Evolutionary conservation across 2,329 filamentous ascomycete species (phyloP), one percentile per base, ranked within the genome.

Genomic region (Ceratocystis papillata): DNA sequence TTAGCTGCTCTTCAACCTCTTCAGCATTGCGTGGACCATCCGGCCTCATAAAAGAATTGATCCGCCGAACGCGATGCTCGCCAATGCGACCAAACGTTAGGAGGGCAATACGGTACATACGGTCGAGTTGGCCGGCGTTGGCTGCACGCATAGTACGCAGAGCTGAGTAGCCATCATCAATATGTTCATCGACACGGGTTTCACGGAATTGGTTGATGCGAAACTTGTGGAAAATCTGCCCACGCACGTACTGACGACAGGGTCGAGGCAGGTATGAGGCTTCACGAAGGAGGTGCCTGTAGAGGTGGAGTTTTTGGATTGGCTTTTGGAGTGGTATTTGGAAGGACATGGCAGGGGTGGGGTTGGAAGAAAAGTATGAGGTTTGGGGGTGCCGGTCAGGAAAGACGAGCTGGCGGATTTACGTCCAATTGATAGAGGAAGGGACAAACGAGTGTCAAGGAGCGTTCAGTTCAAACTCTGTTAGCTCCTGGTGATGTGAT

Each of bases 251-350:
- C 1, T 74, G 72, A 48, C 78, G 79, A 67, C 80, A 81, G 48
- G 79, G 73, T 1, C 77, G 76, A 1, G 83, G 83, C 1, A 87
- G 79, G 71, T 87, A 87, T 33, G 81, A 79, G 48, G 78, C 76
- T 75, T 86, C 83, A 67, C 84, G 82, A 45, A 87, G 80, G 25
- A 87, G 75, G 67, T 82, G 78, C 66, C 84, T 79, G 72, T 84
- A 87, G 60, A 84, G 73, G 70, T 80, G 78, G 15, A 79, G 70
- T 3, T 76, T 69, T 0, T 67, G 60, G 17, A 67, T 67, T 6
- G 66, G 66, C 57, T 59, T 67, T 28, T 73, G 73, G 25, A 78
- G 73, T 63, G 73, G 74, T 28, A 74, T 72, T 62, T 73, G 73
- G 25, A 67, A 53, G 46, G 53, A 17, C 66, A 67, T 67, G 62